phyloP scores from a whole-genome alignment of 2,329 filamentous ascomycete species.

The Aspergillus sp. region DNA sequence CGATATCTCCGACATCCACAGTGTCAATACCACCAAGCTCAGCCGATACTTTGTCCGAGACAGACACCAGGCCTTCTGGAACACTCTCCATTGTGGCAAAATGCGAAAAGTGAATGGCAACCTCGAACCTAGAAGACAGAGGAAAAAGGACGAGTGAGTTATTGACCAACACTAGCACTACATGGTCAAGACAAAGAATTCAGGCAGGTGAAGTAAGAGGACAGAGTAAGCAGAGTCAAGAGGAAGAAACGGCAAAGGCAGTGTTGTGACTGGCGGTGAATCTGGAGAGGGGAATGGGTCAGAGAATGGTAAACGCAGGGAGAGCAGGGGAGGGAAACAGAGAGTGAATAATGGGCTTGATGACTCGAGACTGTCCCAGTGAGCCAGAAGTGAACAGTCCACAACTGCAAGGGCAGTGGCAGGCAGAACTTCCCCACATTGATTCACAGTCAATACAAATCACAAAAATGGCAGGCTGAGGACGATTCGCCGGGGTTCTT shows the following conservation, averaged over 20 bases:
- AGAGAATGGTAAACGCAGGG: slow-evolving; percentile 16
- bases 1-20: slow-evolving; percentile 43
- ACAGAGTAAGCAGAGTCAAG: neutral
- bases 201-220: neutral
- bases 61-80: slow-evolving; percentile 44
- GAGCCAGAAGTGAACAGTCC: too few species aligned
- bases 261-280: slow-evolving; percentile 19
- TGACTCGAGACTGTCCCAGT: neutral
- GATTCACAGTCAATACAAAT: neutral
- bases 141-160: neutral
- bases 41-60: slow-evolving; percentile 36
- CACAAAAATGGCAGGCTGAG: neutral
- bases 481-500: neutral
- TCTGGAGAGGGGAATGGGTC: slow-evolving; percentile 7
- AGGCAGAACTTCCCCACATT: slow-evolving; percentile 1
- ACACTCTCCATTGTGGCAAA: slow-evolving; percentile 37
- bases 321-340: slow-evolving; percentile 5
- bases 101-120: too few species aligned
- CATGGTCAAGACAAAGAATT: slow-evolving; percentile 9
- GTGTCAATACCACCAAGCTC: slow-evolving; percentile 40
- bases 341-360: neutral
- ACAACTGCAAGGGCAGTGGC: slow-evolving; percentile 14
- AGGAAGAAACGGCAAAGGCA: neutral
- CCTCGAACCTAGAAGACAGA: neutral
- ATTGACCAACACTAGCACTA: slow-evolving; percentile 9